A percentile compares a stretch with the other conserved stretches of the same genome.
Evolutionary conservation across 495 filamentous ascomycete species (phyloP).

Genomic region (Hyphodiscus hymeniophilus): DNA sequence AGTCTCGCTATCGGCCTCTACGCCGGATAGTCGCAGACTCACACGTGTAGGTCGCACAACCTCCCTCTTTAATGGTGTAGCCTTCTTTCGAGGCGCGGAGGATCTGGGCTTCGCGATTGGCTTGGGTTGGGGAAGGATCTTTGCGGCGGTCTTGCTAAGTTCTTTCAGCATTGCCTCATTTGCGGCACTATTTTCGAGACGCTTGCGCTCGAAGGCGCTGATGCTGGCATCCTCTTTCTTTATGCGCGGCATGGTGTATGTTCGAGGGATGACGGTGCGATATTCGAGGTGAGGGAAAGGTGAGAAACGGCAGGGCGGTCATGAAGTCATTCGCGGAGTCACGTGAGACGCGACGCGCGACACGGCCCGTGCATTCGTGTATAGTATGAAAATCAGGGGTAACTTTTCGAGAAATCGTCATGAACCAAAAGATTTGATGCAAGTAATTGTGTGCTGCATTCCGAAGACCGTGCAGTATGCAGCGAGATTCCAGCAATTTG

Average conservation of each 20-base stretch:
- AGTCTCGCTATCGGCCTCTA: constrained; percentile 48
- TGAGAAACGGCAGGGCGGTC: no score
- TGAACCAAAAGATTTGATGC: no score
- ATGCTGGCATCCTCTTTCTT: constrained; percentile 29
- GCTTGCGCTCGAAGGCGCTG: constrained; percentile 46
- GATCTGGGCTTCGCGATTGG: constrained; percentile 25
- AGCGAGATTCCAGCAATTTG: no score
- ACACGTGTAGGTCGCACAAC: constrained; percentile 33
- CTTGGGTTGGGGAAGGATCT: constrained; percentile 30
- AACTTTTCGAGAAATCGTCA: no score
- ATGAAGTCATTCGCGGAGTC: no score
- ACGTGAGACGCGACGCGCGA: no score
- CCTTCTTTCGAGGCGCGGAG: constrained; percentile 19
- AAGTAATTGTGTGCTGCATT: no score
- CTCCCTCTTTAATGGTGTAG: constrained; percentile 27
- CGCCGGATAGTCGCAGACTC: constrained; percentile 42
- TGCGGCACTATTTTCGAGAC: constrained; percentile 45
- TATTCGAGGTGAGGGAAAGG: no score
- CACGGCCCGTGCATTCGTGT: no score
- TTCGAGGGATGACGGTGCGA: no score
- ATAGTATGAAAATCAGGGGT: no score
- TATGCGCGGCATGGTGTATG: constrained; percentile 20
- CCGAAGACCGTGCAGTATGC: no score
- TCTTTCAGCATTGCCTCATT: constrained; percentile 45
- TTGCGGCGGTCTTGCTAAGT: constrained; percentile 28